A percentile compares a stretch with the other conserved stretches of the same genome.
phyloP scores from a whole-genome alignment of 2,329 filamentous ascomycete genomes.

The Colletotrichum lentis region DNA sequence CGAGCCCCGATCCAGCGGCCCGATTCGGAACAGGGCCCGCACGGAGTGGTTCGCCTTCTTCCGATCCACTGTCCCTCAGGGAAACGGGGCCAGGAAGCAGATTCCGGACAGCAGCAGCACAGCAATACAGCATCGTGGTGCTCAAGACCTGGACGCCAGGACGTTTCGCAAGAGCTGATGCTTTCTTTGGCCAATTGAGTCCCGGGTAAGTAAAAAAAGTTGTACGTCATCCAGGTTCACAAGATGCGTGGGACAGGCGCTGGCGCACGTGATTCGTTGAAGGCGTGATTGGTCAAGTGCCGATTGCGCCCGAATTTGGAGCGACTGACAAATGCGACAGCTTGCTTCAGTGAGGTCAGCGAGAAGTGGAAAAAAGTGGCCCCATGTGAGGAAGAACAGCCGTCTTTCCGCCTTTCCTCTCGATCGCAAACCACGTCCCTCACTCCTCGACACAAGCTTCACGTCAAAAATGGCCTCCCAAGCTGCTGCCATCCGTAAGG shows the following conservation, averaged over 20 bases:
- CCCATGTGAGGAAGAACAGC: slow-evolving; percentile 18
- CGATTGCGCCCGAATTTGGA: slow-evolving; percentile 11
- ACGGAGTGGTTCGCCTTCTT: not conserved
- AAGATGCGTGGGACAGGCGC: not conserved
- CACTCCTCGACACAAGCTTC: slow-evolving; percentile 22
- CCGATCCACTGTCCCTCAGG: not conserved
- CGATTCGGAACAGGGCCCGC: not conserved
- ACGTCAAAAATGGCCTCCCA: slow-evolving; percentile 43
- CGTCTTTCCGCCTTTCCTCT: not conserved
- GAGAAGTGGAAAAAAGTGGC: slow-evolving; percentile 36
- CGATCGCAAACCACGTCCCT: slow-evolving; percentile 10
- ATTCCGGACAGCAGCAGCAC: not conserved
- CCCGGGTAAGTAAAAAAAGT: not conserved
- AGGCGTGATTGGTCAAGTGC: slow-evolving; percentile 31
- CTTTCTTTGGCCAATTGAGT: not conserved
- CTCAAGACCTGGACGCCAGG: too few relatives aligned
- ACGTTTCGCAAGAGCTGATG: too few relatives aligned
- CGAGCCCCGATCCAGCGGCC: not conserved
- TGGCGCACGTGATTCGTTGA: slow-evolving; percentile 22
- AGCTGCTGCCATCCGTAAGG: slow-evolving; percentile 45
- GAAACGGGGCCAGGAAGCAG: not conserved
- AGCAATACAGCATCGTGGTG: not conserved
- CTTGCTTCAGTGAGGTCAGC: slow-evolving; percentile 29
- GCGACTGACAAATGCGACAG: slow-evolving; percentile 38
- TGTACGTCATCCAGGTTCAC: not conserved